Percentiles rank a stretch among this genome's conserved stretches.
These are phyloP conservation scores for Leccinum ochraceum DNA, from an alignment of 768 basidiomycete species.

Conservation along the genomic window DNA sequence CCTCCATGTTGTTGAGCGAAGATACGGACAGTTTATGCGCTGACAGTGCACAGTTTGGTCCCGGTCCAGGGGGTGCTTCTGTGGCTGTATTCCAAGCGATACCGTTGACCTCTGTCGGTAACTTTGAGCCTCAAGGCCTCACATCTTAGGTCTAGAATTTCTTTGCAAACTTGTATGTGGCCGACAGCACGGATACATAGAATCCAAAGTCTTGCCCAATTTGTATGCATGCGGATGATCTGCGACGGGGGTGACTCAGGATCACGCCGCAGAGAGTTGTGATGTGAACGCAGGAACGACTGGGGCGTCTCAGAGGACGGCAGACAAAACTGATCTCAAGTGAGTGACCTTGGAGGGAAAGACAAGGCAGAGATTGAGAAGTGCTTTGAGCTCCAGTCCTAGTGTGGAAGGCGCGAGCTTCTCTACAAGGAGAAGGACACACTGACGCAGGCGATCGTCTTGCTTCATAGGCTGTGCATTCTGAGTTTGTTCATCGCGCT, in stretches of 20 bases:
- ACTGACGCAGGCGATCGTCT: too few species aligned
- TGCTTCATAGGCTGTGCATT: too few species aligned
- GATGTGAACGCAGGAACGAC: constrained; percentile 41
- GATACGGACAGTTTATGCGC: too few species aligned
- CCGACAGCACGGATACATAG: too few species aligned
- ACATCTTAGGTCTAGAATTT: too few species aligned
- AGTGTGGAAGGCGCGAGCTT: constrained; percentile 42
- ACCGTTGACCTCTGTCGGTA: constrained; percentile 28
- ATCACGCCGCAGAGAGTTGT: constrained; percentile 21
- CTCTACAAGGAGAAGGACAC: constrained; percentile 56
- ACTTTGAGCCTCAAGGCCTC: constrained; percentile 7
- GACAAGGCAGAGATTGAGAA: constrained; percentile 64
- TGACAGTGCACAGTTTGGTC: too few species aligned
- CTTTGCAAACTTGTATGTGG: too few species aligned
- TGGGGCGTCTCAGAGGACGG: constrained; percentile 38
- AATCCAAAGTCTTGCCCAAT: constrained; percentile 27
- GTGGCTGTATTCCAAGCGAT: constrained; percentile 20
- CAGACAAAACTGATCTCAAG: constrained; percentile 45
- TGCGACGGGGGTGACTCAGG: too few species aligned
- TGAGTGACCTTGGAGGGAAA: constrained; percentile 52
- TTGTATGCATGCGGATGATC: too few species aligned
- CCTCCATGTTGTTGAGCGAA: too few species aligned
- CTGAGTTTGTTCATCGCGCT: too few species aligned
- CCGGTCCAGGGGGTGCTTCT: neutral
- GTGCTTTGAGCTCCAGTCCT: constrained; percentile 49